Conservation (phyloP, 2,329 filamentous ascomycete genomes). For the Torrubiella hemipterigena region DNA sequence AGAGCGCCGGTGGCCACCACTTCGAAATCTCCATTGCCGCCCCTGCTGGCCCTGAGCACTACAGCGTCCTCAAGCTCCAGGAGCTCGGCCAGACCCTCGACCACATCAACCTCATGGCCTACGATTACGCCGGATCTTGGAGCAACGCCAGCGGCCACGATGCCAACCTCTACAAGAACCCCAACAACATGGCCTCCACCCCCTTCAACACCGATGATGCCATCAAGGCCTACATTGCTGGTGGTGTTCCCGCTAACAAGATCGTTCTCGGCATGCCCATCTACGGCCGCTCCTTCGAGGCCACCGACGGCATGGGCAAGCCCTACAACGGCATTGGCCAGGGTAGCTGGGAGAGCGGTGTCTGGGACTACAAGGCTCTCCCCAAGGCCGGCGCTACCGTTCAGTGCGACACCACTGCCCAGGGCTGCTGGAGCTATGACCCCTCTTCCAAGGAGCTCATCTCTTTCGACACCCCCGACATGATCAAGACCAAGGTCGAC, state of each 20-base stretch:
- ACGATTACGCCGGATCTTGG: constrained; percentile 64
- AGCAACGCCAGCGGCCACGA: constrained; percentile 48
- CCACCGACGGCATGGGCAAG: constrained; percentile 52
- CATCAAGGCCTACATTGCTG: constrained; percentile 48
- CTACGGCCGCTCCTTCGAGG: constrained; percentile 15
- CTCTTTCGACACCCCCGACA: constrained; percentile 55
- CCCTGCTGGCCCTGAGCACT: constrained; percentile 34
- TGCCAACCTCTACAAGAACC: constrained; percentile 53
- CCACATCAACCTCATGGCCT: constrained; percentile 56
- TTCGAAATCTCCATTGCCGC: constrained; percentile 39
- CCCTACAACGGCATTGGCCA: constrained; percentile 50
- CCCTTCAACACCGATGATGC: constrained; percentile 57
- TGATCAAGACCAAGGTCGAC: constrained; percentile 48
- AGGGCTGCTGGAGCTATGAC: constrained; percentile 64
- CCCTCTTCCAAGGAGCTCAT: constrained; percentile 47
- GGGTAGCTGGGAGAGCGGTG: constrained; percentile 60
- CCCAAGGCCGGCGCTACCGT: constrained; percentile 49
- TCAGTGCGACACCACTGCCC: constrained; percentile 40
- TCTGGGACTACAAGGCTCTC: constrained; percentile 74
- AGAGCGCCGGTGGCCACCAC: constrained; percentile 22
- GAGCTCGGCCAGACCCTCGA: constrained; percentile 36
- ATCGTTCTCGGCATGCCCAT: constrained; percentile 69
- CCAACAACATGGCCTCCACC: constrained; percentile 41
- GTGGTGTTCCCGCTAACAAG: constrained; percentile 50
- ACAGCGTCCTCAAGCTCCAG: constrained; percentile 31